These are phyloP conservation scores for Tuber calosporum DNA, from an alignment of 495 filamentous ascomycete genomes.

Conservation along the genomic window DNA sequence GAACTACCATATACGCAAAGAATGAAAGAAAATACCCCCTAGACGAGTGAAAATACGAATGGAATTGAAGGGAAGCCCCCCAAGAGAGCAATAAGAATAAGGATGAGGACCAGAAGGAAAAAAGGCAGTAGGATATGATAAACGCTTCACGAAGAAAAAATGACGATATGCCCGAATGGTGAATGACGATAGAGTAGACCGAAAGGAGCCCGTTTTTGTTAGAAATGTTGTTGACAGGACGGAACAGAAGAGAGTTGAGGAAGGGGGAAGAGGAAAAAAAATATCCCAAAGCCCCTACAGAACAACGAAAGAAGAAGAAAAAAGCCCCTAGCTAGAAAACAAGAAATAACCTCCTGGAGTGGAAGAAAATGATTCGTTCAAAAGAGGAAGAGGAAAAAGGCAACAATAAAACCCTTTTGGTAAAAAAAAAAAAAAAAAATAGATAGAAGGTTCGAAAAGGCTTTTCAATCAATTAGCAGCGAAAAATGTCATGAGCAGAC, in stretches of 20 bases:
- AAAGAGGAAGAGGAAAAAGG: background rate
- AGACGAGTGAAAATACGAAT: background rate
- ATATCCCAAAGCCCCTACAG: background rate
- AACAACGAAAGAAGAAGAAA: background rate
- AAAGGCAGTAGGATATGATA: background rate
- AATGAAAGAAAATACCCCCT: background rate
- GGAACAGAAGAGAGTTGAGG: background rate
- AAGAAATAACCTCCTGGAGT: background rate
- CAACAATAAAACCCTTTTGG: background rate
- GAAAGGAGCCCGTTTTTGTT: background rate
- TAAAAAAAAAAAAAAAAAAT: background rate
- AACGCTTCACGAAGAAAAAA: background rate
- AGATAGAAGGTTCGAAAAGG: background rate
- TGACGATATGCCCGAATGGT: background rate
- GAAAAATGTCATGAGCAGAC: background rate
- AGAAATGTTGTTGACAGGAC: background rate
- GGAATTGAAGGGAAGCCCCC: background rate
- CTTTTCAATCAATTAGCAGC: conserved; percentile 1
- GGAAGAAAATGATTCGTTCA: background rate
- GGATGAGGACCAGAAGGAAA: background rate
- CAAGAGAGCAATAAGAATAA: background rate
- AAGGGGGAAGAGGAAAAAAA: background rate
- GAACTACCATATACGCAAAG: background rate
- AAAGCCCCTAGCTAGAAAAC: background rate
- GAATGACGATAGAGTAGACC: background rate